These are phyloP conservation scores for Alternaria ventricosa DNA, from an alignment of 2,329 filamentous ascomycete genomes.

Conservation along the genomic window DNA sequence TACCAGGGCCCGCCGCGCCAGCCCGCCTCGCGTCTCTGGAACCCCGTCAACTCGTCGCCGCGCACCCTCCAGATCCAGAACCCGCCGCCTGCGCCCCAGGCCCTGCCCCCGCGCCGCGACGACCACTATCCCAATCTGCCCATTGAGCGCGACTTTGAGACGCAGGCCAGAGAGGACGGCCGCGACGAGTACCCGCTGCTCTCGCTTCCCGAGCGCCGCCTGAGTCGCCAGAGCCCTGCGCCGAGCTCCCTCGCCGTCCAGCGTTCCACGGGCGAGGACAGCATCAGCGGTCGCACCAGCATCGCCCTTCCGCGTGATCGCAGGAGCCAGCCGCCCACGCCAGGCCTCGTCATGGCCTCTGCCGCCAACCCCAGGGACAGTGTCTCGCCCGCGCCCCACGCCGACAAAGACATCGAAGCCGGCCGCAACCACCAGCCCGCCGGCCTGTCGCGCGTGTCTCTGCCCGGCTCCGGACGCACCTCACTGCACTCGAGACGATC, in stretches of 20 bases:
- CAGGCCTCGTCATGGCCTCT: slow-evolving; percentile 34
- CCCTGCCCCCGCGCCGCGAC: neutral
- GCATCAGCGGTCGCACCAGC: slow-evolving; percentile 52
- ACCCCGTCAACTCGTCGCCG: slow-evolving; percentile 67
- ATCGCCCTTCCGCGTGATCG: slow-evolving; percentile 57
- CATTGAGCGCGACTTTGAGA: slow-evolving; percentile 36
- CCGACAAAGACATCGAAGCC: slow-evolving; percentile 35
- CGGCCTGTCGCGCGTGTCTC: slow-evolving; percentile 24
- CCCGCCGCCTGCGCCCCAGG: slow-evolving; percentile 49
- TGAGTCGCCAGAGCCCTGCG: slow-evolving; percentile 56
- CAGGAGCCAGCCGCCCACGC: slow-evolving; percentile 35
- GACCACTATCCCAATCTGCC: slow-evolving; percentile 52
- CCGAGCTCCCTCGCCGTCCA: slow-evolving; percentile 46
- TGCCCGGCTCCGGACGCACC: slow-evolving; percentile 36
- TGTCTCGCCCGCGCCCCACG: slow-evolving; percentile 12
- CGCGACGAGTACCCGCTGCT: slow-evolving; percentile 63
- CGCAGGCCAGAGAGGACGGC: slow-evolving; percentile 35
- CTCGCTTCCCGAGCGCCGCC: slow-evolving; percentile 63
- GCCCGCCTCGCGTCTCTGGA: slow-evolving; percentile 63
- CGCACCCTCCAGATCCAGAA: slow-evolving; percentile 50
- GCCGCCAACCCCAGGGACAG: slow-evolving; percentile 19
- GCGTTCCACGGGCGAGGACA: slow-evolving; percentile 52
- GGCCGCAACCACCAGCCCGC: slow-evolving; percentile 17
- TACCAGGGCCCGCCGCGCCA: slow-evolving; percentile 40
- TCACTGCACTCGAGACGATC: slow-evolving; percentile 35